Base-by-base conservation (phyloP, 1,284 basidiomycete species). In the Rhodotorula sp. region DNA sequence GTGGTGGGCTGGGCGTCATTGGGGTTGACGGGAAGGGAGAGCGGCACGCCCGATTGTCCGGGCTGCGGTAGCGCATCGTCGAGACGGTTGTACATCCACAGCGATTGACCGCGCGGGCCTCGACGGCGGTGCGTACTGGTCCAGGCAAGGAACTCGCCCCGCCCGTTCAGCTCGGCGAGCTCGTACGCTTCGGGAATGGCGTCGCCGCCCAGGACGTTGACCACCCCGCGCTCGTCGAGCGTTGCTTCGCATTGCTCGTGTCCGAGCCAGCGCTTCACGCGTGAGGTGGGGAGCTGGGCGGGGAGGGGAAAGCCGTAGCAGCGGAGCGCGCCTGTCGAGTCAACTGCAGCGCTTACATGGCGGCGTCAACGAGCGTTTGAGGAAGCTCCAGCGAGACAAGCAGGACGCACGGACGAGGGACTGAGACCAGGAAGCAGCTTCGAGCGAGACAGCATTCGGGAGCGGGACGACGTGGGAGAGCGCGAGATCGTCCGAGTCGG, bases 401-500 rank as follows among this genome's bases (percentile, higher is more conserved):
- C 12, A 12, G 50, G 50, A 59, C 67, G 50, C 37, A 70, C 70
- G 39, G 32, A 62, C 21, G 61, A 74, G 17, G 15, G 44, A 25
- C 37, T 72, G 67, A 10, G 70, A 66, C 63, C 64, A 71, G 21
- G 64, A 69, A 29, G 66, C 67, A 15, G 73, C 73, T 56, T 59
- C 41, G 44, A 69, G 36, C 0, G 58, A 29, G 13, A 27, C 51
- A 29, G 39, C 53, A n/a, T 50, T 32, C 5, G 48, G n/a, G 17
- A 71, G 1, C 2, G 22, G 27, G 25, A 29, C 17, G 5, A 39
- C 53, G 21, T 21, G 4, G n/a, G 25, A 15, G n/a, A 61, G 19
- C 22, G 58, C 44, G 3, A 59, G 48, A 2, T 64, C 25, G 27
- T 53, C 39, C 25, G 4, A 19, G 1, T 19, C 21, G 8, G 32